Base-by-base conservation (phyloP, 2,329 filamentous ascomycete species). In the Stemphylium beticola region DNA sequence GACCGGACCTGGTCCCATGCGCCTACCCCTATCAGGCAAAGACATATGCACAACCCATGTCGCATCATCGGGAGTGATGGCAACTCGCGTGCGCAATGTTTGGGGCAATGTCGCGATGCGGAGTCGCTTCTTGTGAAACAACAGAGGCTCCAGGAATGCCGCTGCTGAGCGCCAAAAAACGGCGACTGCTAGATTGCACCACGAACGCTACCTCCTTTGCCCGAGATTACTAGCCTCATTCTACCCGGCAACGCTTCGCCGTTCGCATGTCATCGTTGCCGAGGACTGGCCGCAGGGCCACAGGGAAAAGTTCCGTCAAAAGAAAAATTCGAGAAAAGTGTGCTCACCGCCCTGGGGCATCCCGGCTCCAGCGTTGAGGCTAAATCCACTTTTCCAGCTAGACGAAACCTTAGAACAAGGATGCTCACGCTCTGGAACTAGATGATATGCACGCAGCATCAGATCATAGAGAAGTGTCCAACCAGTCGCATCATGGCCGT, bases 361-460 rank as follows among this genome's bases (percentile, higher is more conserved):
- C 59, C 61, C 60, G 55, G 64, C 60, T 49, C 57, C 53, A 58
- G 53, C 60, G 65, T 65, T 63, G 65, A 67, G 66, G 67, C 70
- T 72, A 73, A 66, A 65, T 62, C 43, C 57, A 55, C 60, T 65
- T 67, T 59, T 44, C 42, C 52, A 53, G 57, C 49, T 59, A 62
- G 60, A 40, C 60, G 64, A 69, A 67, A 56, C 55, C 46, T 47
- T 24, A 46, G 40, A 26, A 47, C 68, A 66, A 61, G 69, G 63
- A 61, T 61, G 45, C 60, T 60, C 66, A 66, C 55, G 57, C 45
- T 46, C 58, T 64, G 62, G 62, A 60, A 55, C 64, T 48, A 55
- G 55, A 67, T 65, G 64, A 62, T 64, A 72, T 74, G 69, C 69
- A 70, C 65, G 57, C 64, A 64, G 65, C 65, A 63, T 67, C 68